Evolutionary conservation across 371 early-diverging fungal genomes (phyloP).

Genomic region (Mortierella sp.): DNA sequence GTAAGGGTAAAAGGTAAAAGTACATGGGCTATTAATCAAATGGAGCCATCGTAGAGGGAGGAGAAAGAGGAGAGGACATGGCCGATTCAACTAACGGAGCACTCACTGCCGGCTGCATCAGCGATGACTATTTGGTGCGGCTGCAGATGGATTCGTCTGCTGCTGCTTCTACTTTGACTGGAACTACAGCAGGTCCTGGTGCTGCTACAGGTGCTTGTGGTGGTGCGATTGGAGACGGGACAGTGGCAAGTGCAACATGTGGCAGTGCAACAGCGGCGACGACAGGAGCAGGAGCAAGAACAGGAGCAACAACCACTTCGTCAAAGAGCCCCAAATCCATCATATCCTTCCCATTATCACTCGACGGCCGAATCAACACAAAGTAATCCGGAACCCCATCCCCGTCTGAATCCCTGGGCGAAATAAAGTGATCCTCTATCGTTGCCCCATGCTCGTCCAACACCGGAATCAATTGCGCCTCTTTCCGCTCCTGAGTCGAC

Average conservation of each 20-base stretch:
- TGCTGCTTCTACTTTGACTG: background rate
- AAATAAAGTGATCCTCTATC: constrained; percentile 54
- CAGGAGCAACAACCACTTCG: constrained; percentile 18
- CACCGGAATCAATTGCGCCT: constrained; percentile 41
- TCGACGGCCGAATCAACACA: constrained; percentile 37
- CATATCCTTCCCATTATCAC: constrained; percentile 30
- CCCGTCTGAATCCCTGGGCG: constrained; percentile 46
- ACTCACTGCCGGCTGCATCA: background rate
- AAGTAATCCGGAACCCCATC: constrained; percentile 47
- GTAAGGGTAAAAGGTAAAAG: background rate
- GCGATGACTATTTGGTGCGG: background rate
- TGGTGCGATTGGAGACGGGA: background rate
- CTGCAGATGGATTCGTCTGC: background rate
- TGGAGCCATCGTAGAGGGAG: background rate
- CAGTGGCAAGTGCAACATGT: background rate
- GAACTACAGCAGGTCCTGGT: background rate
- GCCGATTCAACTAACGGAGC: too few species aligned
- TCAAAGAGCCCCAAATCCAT: constrained; percentile 52
- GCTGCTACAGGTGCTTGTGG: background rate
- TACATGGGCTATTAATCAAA: background rate
- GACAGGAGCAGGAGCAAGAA: background rate
- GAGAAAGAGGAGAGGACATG: background rate
- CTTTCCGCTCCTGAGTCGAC: constrained; percentile 42
- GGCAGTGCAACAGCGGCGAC: background rate
- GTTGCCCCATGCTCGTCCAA: constrained; percentile 41